These are phyloP conservation scores for Termitomyces sp. DNA, from an alignment of 768 basidiomycete genomes.

Conservation along the genomic window DNA sequence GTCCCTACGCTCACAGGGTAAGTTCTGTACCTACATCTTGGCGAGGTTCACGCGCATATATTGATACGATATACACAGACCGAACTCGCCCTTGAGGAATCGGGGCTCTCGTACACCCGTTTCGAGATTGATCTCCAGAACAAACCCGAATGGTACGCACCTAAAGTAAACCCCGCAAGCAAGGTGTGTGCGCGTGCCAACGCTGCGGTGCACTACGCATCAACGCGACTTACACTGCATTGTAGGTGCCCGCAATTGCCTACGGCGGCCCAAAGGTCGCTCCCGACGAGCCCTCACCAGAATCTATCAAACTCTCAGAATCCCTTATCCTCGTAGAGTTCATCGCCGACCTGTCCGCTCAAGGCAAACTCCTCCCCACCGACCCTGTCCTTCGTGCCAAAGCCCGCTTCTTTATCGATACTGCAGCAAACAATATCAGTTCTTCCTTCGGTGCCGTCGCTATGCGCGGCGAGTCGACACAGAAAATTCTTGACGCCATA, in stretches of 20 bases:
- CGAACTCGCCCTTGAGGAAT: conserved; percentile 58
- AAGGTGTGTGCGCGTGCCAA: conserved; percentile 37
- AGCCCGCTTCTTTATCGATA: conserved; percentile 59
- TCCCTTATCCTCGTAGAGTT: conserved; percentile 64
- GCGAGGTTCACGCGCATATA: background rate
- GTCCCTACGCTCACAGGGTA: conserved; percentile 56
- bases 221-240: background rate
- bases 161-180: conserved; percentile 58
- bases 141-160: conserved; percentile 67
- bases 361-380: conserved; percentile 42
- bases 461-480: conserved; percentile 32
- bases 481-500: conserved; percentile 33
- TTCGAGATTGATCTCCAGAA: conserved; percentile 56
- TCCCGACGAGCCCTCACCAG: conserved; percentile 51
- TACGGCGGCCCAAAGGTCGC: conserved; percentile 56
- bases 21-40: background rate
- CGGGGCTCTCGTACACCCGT: conserved; percentile 38
- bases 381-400: conserved; percentile 54
- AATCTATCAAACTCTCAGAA: conserved; percentile 57
- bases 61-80: conserved; percentile 24
- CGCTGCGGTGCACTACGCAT: too few species aligned
- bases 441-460: conserved; percentile 32
- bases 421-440: conserved; percentile 38
- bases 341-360: conserved; percentile 49
- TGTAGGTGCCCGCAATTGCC: conserved; percentile 47